phyloP scores from a whole-genome alignment of 2,329 filamentous ascomycete species.

The Ophiocordyceps camponoti-leonardi region DNA sequence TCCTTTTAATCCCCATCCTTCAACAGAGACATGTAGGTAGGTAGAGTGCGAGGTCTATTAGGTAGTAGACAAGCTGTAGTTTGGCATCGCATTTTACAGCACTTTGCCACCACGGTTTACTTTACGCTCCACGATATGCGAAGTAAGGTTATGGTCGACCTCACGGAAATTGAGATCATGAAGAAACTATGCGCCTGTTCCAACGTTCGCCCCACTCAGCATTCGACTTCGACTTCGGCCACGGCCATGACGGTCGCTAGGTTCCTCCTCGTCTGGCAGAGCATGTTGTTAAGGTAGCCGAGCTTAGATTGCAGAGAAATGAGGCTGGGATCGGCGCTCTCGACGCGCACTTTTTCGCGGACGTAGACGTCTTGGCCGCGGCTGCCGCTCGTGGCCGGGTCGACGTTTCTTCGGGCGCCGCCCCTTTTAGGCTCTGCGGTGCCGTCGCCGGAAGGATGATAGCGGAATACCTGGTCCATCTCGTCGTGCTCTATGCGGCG shows the following conservation, averaged over 20 bases:
- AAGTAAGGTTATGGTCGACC: too few relatives aligned
- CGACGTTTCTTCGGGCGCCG: slow-evolving; percentile 9
- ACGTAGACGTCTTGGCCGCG: slow-evolving; percentile 53
- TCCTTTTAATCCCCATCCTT: too few relatives aligned
- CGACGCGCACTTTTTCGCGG: slow-evolving; percentile 74
- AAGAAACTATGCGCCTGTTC: too few relatives aligned
- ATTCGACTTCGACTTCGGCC: slow-evolving; percentile 23
- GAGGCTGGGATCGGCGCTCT: slow-evolving; percentile 75
- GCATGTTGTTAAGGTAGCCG: slow-evolving; percentile 55
- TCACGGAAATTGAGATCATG: too few relatives aligned
- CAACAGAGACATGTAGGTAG: too few relatives aligned
- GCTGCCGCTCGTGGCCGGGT: slow-evolving; percentile 6
- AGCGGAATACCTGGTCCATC: slow-evolving; percentile 59
- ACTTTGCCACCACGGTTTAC: too few relatives aligned
- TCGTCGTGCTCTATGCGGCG: slow-evolving; percentile 61
- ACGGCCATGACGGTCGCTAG: slow-evolving; percentile 64
- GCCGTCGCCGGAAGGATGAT: slow-evolving; percentile 18
- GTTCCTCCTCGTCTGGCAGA: slow-evolving; percentile 53
- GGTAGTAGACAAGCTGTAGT: too few relatives aligned
- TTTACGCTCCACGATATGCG: too few relatives aligned
- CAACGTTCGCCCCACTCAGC: too few relatives aligned
- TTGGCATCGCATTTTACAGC: too few relatives aligned
- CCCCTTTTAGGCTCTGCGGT: slow-evolving; percentile 9
- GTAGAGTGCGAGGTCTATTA: too few relatives aligned
- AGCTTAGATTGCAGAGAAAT: slow-evolving; percentile 75